These are phyloP conservation scores for Lactarius hatsudake DNA, from an alignment of 768 basidiomycete species.

Conservation along the genomic window DNA sequence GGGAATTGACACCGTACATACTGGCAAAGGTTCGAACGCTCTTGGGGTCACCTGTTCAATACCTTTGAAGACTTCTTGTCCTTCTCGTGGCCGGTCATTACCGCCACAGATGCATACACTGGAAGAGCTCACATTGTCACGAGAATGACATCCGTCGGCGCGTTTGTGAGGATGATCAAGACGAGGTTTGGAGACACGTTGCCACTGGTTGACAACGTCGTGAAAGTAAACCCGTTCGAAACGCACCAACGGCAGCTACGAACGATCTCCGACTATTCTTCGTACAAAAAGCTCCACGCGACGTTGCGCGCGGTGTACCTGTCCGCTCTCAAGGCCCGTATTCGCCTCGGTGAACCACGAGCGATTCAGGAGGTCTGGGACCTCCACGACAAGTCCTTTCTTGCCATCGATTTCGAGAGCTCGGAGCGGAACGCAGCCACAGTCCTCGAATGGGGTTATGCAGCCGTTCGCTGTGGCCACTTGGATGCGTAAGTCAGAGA, in stretches of 20 bases:
- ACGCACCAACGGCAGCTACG: constrained; percentile 64
- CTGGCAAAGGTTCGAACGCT: constrained; percentile 63
- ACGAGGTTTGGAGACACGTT: constrained; percentile 81
- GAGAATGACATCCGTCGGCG: constrained; percentile 63
- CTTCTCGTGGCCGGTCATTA: constrained; percentile 82
- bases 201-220: constrained; percentile 68
- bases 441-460: constrained; percentile 80
- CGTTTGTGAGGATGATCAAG: constrained; percentile 84
- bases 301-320: constrained; percentile 70
- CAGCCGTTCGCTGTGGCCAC: constrained; percentile 70
- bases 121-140: constrained; percentile 78
- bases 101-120: constrained; percentile 68
- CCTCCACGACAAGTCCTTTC: constrained; percentile 65
- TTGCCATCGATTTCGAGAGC: constrained; percentile 74
- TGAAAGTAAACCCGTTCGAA: constrained; percentile 68
- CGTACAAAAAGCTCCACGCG: constrained; percentile 67
- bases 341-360: constrained; percentile 63
- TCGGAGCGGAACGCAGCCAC: constrained; percentile 68
- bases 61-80: constrained; percentile 76
- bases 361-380: constrained; percentile 69
- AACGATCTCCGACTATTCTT: constrained; percentile 60
- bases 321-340: constrained; percentile 60
- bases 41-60: constrained; percentile 77
- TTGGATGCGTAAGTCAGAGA: constrained; percentile 57
- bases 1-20: background rate